Base-by-base conservation (phyloP, 257 asterid species). In the Handroanthus guayacan region DNA sequence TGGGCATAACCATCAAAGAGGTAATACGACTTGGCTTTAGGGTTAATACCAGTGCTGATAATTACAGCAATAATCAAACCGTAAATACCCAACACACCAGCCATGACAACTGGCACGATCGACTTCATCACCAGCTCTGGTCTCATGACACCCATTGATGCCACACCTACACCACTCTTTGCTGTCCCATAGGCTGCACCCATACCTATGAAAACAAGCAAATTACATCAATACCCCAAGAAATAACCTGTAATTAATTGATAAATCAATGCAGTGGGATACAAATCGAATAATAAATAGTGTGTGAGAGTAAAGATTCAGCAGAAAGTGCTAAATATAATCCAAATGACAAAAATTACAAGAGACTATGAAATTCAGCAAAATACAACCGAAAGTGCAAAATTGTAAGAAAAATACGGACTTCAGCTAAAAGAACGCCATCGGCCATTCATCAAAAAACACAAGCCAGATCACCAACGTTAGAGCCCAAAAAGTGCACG, bases 151-250 rank as follows among this genome's bases (percentile, higher is more conserved):
- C 97, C 97, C 97, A 92, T 92, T 9, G 97, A 92, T 4, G 96
- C 97, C 77, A 92, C 97, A 41, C 97, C 96, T 0, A 92, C 97
- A 17, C 97, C 97, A 76, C 97, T 90, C 87, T 92, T 92, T 4
- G 97, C 97, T 44, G 97, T 91, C 25, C 97, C 97, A 55, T 89
- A 91, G 1, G 97, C 97, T 2, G 96, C 97, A 56, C 97, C 97
- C 97, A 92, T 92, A 79, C 97, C 97, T 92, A 65, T 16, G n/a
- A 50, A 43, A 61, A 65, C 63, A 79, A 70, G 7, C 70, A 50
- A 51, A 51, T 57, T 41, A 45, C 43, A 78, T 44, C 48, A 16
- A 48, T 37, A 68, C 31, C 78, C 62, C 41, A 9, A 57, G 5
- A 67, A 6, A 67, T 56, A 44, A 25, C 64, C 55, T 16, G 16